Evolutionary conservation across 2,329 filamentous ascomycete genomes (phyloP), one percentile per base, ranked within the genome.

Genomic region (Shiraia bambusicola): DNA sequence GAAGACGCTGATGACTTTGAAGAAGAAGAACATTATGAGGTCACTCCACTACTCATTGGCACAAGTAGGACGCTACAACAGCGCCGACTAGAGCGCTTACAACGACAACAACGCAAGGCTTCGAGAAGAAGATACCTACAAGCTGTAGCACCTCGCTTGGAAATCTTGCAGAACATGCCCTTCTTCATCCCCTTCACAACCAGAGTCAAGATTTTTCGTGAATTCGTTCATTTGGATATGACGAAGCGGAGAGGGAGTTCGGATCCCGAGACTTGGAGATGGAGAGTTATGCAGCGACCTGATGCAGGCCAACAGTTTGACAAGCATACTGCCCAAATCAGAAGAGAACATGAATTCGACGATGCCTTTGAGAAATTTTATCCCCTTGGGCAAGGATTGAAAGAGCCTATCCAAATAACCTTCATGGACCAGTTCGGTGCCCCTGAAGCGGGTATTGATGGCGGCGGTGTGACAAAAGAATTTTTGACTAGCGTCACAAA

Each of bases 381-480:
- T 58, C 69, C 80, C 1, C 76, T 97, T 4, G 87, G 86, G 0
- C 87, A 92, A 11, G 85, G 84, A 1, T 71, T 98, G 41, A 97
- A 97, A 63, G 92, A 97, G 61, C 89, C 90, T 0, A 95, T 98
- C 26, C 89, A 95, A 61, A 97, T 98, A 59, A 93, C 88, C 0
- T 98, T 98, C 65, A 84, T 96, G 30, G 93, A 98, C 63, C 81
- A 90, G 45, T 98, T 95, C 54, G 87, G 87, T 47, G 81, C 85
- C 1, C 77, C 82, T 6, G 93, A 98, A 70, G 92, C 92, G 10
- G 93, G 93, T 8, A 97, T 98, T 40, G 93, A 98, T 62, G 93
- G 93, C 0, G 93, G 93, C 7, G 93, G 93, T 49, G 93, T 98
- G 7, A 96, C 92, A 2, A 98, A 98, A 58, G 93, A 98, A 60